These are phyloP conservation scores for Magnusiomyces magnusii DNA, from an alignment of 1,139 yeast genomes.

Conservation along the genomic window DNA sequence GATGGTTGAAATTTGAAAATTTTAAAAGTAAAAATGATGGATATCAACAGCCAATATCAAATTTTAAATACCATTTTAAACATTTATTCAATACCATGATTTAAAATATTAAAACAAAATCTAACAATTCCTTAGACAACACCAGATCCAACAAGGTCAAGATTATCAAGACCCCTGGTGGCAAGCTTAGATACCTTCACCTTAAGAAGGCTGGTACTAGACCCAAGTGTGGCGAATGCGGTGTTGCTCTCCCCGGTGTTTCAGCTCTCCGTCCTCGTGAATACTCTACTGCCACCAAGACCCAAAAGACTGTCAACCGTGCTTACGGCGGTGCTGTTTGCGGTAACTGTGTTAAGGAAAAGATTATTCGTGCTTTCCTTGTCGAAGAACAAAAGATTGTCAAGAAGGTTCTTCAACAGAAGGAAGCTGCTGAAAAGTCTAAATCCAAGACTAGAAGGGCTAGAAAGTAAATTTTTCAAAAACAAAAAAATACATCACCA, in stretches of 20 bases:
- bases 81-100: too few relatives aligned
- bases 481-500: too few relatives aligned
- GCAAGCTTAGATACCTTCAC: slow-evolving; percentile 95
- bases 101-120: too few relatives aligned
- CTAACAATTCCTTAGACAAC: slow-evolving; percentile 74
- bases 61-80: too few relatives aligned
- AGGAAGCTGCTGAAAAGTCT: slow-evolving; percentile 71
- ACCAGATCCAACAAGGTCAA: slow-evolving; percentile 98
- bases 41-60: too few relatives aligned
- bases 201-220: slow-evolving; percentile 90
- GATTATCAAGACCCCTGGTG: slow-evolving; percentile 99
- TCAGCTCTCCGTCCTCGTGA: slow-evolving; percentile 96
- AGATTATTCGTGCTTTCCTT: slow-evolving; percentile 98
- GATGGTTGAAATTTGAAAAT: too few relatives aligned
- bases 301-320: slow-evolving; percentile 98
- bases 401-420: slow-evolving; percentile 95
- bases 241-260: slow-evolving; percentile 77
- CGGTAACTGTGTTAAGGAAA: slow-evolving; percentile 97
- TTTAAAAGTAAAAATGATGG: too few relatives aligned
- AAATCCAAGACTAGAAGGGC: slow-evolving; percentile 31
- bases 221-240: slow-evolving; percentile 99
- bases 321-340: slow-evolving; percentile 99
- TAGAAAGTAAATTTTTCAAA: slow-evolving; percentile 26
- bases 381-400: slow-evolving; percentile 99
- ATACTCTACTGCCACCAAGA: slow-evolving; percentile 90